Percentiles rank a stretch among this genome's conserved stretches.
Evolutionary conservation across 78 protist species (phyloP).

Genomic region (Emiliania huxleyi): DNA sequence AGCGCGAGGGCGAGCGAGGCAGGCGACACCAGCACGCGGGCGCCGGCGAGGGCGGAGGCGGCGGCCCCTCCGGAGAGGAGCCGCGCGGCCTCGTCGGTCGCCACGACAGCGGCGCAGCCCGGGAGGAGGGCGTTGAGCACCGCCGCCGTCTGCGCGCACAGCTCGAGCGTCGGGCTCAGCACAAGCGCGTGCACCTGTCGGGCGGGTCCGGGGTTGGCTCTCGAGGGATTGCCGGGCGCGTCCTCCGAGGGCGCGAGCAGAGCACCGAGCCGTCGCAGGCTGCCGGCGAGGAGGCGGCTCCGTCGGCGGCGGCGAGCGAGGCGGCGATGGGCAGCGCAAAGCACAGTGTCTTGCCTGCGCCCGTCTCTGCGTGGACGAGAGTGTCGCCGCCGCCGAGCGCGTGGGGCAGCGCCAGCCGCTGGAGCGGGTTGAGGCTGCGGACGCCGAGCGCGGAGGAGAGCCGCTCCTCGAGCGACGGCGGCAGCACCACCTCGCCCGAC

Average conservation of each 20-base stretch:
- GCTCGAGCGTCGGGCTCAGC: neutral
- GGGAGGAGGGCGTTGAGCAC: neutral
- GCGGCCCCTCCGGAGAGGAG: no score
- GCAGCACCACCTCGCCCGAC: no score
- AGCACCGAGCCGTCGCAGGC: no score
- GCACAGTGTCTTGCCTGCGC: slow-evolving; percentile 7
- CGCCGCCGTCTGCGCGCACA: neutral
- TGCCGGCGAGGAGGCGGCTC: no score
- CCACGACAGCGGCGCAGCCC: neutral
- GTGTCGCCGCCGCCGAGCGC: neutral
- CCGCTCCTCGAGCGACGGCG: neutral
- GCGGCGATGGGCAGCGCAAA: neutral
- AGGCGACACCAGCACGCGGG: neutral
- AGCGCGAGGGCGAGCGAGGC: no score
- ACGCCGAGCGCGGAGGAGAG: neutral
- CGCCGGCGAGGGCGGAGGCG: neutral
- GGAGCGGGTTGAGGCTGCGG: neutral
- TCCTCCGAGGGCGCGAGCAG: no score
- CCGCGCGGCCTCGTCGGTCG: no score
- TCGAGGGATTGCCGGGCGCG: no score
- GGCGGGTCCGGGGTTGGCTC: no score
- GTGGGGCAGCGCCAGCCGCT: neutral
- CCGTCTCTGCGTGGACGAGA: neutral
- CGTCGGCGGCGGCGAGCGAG: neutral
- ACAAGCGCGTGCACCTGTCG: neutral